Evolutionary conservation across 257 asterid species (phyloP), one percentile per base, ranked within the genome.

Genomic region (Forsythia viridissima): DNA sequence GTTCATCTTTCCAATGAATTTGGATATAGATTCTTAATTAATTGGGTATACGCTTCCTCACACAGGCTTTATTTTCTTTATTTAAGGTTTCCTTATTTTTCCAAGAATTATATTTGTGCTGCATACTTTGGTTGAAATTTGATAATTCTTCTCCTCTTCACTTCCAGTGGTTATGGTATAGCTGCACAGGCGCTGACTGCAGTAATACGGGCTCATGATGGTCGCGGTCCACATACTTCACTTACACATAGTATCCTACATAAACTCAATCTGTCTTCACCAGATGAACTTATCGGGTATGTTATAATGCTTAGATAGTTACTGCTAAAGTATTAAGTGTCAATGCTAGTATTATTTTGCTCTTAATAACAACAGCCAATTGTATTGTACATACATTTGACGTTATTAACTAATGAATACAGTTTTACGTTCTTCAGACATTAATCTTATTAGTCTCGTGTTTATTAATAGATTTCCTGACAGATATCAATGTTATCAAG

Each of bases 171-270:
- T n/a, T 93, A 91, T 85, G 97, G 94, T 52, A 93, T 93, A 81
- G 85, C 93, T 80, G 96, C 98, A 44, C 96, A 87, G 81, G 98
- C 98, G 66, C 82, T 93, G 85, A 91, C 97, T 63, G 97, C 98
- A 68, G 88, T 90, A 42, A 82, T 91, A 70, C 87, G 96, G 87
- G 98, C 93, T 80, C 86, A 91, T 70, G 98, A 93, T 73, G 97
- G 98, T 9, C 94, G 98, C 66, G 98, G 98, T 80, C 93, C 93
- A 9, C 75, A 41, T 72, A 93, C 98, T 73, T 77, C 83, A 18
- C 91, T 93, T 52, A 87, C 90, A 4, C 48, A 73, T 61, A 82
- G 81, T 38, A 91, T 91, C 75, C 83, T 93, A 20, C 81, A 82
- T 59, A 76, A 79, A 70, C 89, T 93, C 42, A 67, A 85, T 38